Conservation (phyloP, 108 stramenopile species). For the Nitzschia sp. region DNA sequence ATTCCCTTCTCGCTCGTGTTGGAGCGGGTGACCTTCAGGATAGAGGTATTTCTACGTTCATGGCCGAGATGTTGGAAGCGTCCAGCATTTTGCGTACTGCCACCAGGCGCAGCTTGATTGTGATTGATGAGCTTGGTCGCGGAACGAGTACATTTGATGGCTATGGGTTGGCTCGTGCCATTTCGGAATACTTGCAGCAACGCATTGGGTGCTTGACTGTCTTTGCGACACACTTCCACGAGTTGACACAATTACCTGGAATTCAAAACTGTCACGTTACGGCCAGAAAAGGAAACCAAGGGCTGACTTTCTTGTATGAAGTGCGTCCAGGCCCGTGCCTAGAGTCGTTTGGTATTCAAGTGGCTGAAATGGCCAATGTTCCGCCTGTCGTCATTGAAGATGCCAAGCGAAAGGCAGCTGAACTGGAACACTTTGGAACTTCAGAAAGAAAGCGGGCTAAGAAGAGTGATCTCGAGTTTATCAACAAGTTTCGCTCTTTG, state of each 20-base stretch:
- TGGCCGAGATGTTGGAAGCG: conserved; percentile 99
- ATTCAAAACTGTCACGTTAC: conserved; percentile 93
- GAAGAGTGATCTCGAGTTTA: background rate
- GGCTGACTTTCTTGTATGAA: conserved; percentile 80
- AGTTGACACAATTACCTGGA: conserved; percentile 74
- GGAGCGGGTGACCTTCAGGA: conserved; percentile 96
- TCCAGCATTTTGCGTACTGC: conserved; percentile 86
- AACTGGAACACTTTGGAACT: conserved; percentile 81
- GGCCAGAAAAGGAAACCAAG: conserved; percentile 62
- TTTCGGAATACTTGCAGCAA: conserved; percentile 86
- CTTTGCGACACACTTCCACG: conserved; percentile 99
- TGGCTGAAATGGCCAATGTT: conserved; percentile 93
- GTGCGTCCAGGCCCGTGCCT: conserved; percentile 90
- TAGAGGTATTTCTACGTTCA: conserved; percentile 95
- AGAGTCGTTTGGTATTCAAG: conserved; percentile 96
- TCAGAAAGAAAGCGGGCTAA: background rate
- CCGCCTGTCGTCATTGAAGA: conserved; percentile 83
- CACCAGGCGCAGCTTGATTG: conserved; percentile 87
- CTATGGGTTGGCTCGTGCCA: conserved; percentile 95
- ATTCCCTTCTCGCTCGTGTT: conserved; percentile 89
- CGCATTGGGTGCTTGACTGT: conserved; percentile 82
- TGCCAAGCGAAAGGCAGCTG: conserved; percentile 90
- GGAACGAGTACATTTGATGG: conserved; percentile 98
- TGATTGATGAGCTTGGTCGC: conserved; percentile 98
- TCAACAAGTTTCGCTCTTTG: conserved; percentile 15